Conservation (phyloP, 441 rosid genomes). For the Populus trichocarpa region DNA sequence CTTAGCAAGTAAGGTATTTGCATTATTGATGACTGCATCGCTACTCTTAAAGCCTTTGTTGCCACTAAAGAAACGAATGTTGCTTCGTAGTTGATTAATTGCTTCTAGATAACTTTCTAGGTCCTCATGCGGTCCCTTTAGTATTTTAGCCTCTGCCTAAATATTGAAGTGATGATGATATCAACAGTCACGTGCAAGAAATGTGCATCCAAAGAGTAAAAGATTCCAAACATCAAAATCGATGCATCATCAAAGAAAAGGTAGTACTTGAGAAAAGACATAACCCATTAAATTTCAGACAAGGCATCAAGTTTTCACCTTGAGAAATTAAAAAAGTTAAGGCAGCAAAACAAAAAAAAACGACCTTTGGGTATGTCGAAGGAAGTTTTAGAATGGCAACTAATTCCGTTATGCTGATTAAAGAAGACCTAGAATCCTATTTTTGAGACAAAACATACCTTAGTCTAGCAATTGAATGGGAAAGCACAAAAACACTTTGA, state of each 20-base stretch:
- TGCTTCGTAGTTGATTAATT: slow-evolving; percentile 76
- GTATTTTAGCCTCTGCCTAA: slow-evolving; percentile 91
- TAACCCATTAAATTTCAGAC: not conserved
- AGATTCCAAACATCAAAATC: not conserved
- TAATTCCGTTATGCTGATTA: not conserved
- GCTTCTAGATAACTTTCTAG: slow-evolving; percentile 88
- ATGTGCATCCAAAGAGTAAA: slow-evolving; percentile 1
- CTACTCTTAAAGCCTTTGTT: slow-evolving; percentile 67
- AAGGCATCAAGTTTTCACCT: not conserved
- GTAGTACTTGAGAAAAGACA: not conserved
- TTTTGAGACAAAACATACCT: not conserved
- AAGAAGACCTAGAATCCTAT: not conserved
- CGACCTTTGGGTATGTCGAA: not conserved
- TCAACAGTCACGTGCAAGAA: slow-evolving; percentile 9
- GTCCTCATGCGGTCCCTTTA: slow-evolving; percentile 90
- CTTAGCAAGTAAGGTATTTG: slow-evolving; percentile 74
- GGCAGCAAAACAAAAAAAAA: not conserved
- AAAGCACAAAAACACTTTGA: not conserved
- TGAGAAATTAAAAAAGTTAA: not conserved
- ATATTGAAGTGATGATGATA: slow-evolving; percentile 24
- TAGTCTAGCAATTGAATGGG: not conserved
- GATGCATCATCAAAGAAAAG: not conserved
- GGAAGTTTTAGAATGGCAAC: not conserved
- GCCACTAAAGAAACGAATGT: slow-evolving; percentile 61
- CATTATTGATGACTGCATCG: slow-evolving; percentile 64